Percentiles rank a stretch among this genome's conserved stretches.
Conservation (phyloP, 1,284 basidiomycete genomes). For the Ustilago tritici region DNA sequence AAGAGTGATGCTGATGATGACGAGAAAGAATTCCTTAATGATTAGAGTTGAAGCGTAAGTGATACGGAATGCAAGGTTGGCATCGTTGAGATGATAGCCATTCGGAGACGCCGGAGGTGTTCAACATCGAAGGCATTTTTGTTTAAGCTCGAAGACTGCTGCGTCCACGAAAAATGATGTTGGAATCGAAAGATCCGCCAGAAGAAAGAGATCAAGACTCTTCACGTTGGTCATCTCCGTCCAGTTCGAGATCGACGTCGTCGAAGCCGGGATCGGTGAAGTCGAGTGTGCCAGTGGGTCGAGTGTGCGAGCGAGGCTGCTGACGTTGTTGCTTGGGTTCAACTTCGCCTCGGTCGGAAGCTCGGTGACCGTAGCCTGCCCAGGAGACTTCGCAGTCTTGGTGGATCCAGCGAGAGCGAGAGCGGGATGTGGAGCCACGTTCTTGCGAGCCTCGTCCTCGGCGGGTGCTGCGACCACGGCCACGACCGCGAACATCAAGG, state of each 20-base stretch:
- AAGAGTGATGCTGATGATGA: constrained; percentile 1
- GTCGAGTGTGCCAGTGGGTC: constrained; percentile 13
- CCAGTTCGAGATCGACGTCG: constrained; percentile 60
- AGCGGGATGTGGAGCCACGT: constrained; percentile 38
- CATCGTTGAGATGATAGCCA: constrained; percentile 36
- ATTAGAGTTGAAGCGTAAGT: constrained; percentile 34
- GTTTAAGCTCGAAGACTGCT: constrained; percentile 16
- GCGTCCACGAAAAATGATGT: constrained; percentile 15
- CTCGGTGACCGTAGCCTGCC: constrained; percentile 49
- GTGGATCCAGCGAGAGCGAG: constrained; percentile 30
- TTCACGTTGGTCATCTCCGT: constrained; percentile 48
- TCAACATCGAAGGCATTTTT: constrained; percentile 17
- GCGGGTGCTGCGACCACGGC: constrained; percentile 32
- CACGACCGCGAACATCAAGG: constrained; percentile 20
- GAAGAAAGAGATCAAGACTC: constrained; percentile 35
- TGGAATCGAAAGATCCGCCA: constrained; percentile 31
- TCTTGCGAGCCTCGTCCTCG: constrained; percentile 42
- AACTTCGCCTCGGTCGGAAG: constrained; percentile 27
- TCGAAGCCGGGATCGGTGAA: constrained; percentile 53
- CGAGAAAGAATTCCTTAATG: background rate
- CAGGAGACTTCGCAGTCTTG: constrained; percentile 47
- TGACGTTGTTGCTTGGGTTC: constrained; percentile 19
- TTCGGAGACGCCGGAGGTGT: constrained; percentile 35
- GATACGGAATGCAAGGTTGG: constrained; percentile 6
- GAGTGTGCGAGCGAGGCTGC: constrained; percentile 13